Conservation (phyloP, 1,284 basidiomycete species). For the Entoloma clypeatum region DNA sequence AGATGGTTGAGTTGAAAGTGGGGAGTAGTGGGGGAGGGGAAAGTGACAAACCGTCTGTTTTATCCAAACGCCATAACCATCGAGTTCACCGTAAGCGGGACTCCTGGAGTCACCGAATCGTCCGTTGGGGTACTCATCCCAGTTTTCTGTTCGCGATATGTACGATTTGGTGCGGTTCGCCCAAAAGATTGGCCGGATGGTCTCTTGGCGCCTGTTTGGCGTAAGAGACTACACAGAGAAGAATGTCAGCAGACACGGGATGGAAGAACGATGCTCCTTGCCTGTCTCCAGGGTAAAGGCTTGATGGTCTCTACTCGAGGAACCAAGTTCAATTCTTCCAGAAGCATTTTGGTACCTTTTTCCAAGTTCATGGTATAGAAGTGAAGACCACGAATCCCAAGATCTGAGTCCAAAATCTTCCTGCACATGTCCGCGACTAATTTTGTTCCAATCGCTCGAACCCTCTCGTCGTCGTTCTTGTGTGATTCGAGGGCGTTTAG, state of each 20-base stretch:
- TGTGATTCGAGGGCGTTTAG: constrained; percentile 83
- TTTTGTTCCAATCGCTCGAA: constrained; percentile 84
- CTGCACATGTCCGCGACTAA: constrained; percentile 88
- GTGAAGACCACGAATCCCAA: constrained; percentile 86
- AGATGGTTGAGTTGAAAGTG: constrained; percentile 5
- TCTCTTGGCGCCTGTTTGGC: constrained; percentile 82
- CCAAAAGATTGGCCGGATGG: constrained; percentile 95
- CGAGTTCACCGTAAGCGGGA: constrained; percentile 97
- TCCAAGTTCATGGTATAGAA: constrained; percentile 99
- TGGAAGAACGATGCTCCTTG: constrained; percentile 27
- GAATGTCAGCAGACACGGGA: constrained; percentile 11
- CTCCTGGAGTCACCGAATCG: constrained; percentile 96
- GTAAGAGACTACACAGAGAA: constrained; percentile 66
- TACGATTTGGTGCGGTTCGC: constrained; percentile 91
- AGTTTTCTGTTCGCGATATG: constrained; percentile 89
- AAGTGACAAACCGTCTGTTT: constrained; percentile 75
- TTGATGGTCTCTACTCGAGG: constrained; percentile 84
- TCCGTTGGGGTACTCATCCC: constrained; percentile 99
- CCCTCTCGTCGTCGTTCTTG: constrained; percentile 89
- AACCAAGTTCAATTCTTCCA: constrained; percentile 84
- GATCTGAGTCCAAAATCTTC: constrained; percentile 69
- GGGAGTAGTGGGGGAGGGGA: not conserved
- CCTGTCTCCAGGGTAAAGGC: constrained; percentile 91
- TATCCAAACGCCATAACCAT: constrained; percentile 88
- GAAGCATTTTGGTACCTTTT: constrained; percentile 89